phyloP scores from a whole-genome alignment of 345 rosid species.

The Salix brachista region DNA sequence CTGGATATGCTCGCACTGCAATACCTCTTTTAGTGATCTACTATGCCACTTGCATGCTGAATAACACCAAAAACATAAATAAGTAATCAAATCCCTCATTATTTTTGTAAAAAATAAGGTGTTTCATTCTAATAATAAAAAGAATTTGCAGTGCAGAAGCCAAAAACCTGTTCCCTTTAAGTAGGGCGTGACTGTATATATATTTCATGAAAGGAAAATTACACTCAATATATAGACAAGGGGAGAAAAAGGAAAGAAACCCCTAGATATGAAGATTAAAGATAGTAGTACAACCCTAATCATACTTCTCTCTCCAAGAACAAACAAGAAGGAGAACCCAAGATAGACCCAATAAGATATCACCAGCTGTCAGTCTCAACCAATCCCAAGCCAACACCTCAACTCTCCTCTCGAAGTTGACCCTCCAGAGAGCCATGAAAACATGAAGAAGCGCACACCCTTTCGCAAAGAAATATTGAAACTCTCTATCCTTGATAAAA shows the following conservation, averaged over 20 bases:
- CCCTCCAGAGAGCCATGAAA: slow-evolving; percentile 71
- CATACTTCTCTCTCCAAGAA: slow-evolving; percentile 94
- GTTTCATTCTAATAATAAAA: not conserved
- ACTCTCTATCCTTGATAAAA: slow-evolving; percentile 69
- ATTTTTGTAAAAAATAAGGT: not conserved
- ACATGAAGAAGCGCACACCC: slow-evolving; percentile 76
- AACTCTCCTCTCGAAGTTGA: slow-evolving; percentile 58
- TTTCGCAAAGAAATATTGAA: slow-evolving; percentile 74
- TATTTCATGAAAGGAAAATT: not conserved
- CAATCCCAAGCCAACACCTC: slow-evolving; percentile 70
- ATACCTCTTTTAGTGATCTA: not conserved
- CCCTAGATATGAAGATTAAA: no score
- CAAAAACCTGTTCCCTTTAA: not conserved
- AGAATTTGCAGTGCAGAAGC: no score
- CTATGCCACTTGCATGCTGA: not conserved
- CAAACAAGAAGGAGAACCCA: slow-evolving; percentile 81
- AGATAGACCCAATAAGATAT: slow-evolving; percentile 61
- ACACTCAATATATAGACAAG: not conserved
- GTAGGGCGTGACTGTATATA: not conserved
- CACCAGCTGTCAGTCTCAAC: slow-evolving; percentile 66
- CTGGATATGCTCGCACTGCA: not conserved
- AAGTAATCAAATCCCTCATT: not conserved
- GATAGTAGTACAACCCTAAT: slow-evolving; percentile 24
- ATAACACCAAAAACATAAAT: not conserved
- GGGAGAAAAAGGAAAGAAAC: not conserved